Evolutionary conservation across 139 green algal genomes (phyloP).

Genomic region (Choricystis sp.): DNA sequence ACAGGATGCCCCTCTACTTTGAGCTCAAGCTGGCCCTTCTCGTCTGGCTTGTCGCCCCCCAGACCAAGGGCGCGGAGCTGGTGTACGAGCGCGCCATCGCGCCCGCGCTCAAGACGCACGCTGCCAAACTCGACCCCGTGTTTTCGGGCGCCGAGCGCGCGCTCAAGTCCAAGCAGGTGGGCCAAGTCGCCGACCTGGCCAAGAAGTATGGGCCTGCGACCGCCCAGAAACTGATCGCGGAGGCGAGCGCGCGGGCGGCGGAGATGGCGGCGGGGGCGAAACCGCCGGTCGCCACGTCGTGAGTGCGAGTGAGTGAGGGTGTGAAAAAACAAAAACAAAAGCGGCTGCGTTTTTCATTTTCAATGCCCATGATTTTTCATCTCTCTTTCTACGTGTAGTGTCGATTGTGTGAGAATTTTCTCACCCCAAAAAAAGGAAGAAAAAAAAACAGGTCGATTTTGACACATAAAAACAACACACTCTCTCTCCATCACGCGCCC

Average conservation of each 20-base stretch:
- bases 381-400: no score
- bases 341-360: no score
- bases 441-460: no score
- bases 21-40: not conserved
- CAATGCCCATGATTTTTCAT: no score
- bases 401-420: no score
- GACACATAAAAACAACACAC: no score
- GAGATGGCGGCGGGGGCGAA: no score
- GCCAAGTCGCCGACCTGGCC: not conserved
- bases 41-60: not conserved
- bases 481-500: no score
- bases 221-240: not conserved
- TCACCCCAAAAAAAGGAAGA: no score
- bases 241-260: not conserved
- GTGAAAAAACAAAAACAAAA: no score
- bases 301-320: no score
- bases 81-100: not conserved
- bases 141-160: not conserved
- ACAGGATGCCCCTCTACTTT: not conserved
- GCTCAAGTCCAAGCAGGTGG: not conserved
- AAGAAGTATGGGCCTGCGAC: not conserved
- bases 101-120: not conserved
- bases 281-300: no score
- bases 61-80: not conserved
- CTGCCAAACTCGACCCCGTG: not conserved